Evolutionary conservation across 371 early-diverging fungal species (phyloP).

Genomic region (Rhizomucor miehei): DNA sequence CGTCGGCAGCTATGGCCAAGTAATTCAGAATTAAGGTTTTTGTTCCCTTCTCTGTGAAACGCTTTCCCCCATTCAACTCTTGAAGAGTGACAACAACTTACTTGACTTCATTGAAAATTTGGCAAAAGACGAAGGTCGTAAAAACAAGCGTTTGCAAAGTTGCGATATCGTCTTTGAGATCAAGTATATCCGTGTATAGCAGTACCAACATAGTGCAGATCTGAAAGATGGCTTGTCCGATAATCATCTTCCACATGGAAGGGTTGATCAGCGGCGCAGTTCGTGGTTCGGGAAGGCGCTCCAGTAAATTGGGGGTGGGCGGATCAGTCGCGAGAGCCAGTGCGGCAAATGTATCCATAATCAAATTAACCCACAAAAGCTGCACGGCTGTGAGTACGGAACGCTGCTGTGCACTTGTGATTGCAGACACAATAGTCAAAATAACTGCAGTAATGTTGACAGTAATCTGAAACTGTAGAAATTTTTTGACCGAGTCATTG

Average conservation of each 20-base stretch:
- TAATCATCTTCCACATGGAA: slow-evolving; percentile 74
- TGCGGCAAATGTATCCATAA: slow-evolving; percentile 77
- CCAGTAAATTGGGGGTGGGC: slow-evolving; percentile 57
- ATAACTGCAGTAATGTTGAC: slow-evolving; percentile 69
- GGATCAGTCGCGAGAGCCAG: slow-evolving; percentile 71
- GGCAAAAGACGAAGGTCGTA: slow-evolving; percentile 78
- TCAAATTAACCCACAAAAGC: slow-evolving; percentile 74
- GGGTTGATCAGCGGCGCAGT: slow-evolving; percentile 61
- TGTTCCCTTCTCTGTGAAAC: background rate
- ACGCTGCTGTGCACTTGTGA: slow-evolving; percentile 30
- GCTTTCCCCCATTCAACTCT: background rate
- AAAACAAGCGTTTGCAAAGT: slow-evolving; percentile 65
- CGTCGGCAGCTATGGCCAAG: slow-evolving; percentile 55
- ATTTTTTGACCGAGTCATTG: slow-evolving; percentile 75
- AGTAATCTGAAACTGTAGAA: slow-evolving; percentile 74
- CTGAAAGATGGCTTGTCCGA: slow-evolving; percentile 60
- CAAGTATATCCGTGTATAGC: slow-evolving; percentile 44
- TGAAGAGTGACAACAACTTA: slow-evolving; percentile 14
- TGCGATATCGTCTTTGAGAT: slow-evolving; percentile 18
- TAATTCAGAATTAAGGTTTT: background rate
- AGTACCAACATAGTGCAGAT: slow-evolving; percentile 50
- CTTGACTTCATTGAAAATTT: slow-evolving; percentile 77
- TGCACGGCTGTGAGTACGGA: slow-evolving; percentile 65
- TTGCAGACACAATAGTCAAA: slow-evolving; percentile 58
- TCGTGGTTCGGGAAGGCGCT: slow-evolving; percentile 58